A percentile compares a stretch with the other conserved stretches of the same genome.
Evolutionary conservation across 768 basidiomycete genomes (phyloP).

Genomic region (Suillus subaureus): DNA sequence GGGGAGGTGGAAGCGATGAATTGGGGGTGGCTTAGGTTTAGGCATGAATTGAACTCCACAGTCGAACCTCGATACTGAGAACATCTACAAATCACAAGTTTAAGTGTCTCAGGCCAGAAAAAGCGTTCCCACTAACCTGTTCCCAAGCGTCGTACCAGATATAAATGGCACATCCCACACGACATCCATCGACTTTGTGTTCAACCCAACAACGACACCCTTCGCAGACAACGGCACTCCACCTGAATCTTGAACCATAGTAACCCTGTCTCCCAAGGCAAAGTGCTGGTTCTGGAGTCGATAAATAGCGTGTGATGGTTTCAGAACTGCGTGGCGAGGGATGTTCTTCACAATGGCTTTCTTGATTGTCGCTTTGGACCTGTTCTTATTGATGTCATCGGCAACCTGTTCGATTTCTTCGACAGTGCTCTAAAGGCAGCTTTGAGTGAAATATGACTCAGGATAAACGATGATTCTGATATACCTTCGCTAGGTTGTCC

Average conservation of each 20-base stretch:
- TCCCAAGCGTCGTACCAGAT: conserved; percentile 84
- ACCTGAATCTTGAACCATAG: conserved; percentile 95
- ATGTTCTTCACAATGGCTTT: conserved; percentile 93
- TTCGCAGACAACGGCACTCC: conserved; percentile 89
- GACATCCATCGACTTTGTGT: conserved; percentile 87
- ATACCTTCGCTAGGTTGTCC: conserved; percentile 88
- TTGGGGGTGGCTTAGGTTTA: conserved; percentile 87
- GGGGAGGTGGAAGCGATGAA: conserved; percentile 78
- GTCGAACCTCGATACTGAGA: conserved; percentile 91
- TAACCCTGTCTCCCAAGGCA: conserved; percentile 88
- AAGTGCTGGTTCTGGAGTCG: conserved; percentile 90
- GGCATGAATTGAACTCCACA: conserved; percentile 82
- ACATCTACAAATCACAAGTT: conserved; percentile 52
- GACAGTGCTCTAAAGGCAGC: conserved; percentile 64
- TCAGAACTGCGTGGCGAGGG: conserved; percentile 90
- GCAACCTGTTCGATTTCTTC: conserved; percentile 76
- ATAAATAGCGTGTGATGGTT: conserved; percentile 87
- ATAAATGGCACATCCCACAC: conserved; percentile 97
- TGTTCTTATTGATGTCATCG: conserved; percentile 63
- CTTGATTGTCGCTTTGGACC: conserved; percentile 69
- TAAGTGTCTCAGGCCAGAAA: neutral
- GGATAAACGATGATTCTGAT: conserved; percentile 4
- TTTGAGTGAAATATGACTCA: conserved; percentile 1
- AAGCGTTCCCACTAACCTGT: conserved; percentile 52
- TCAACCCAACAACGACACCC: conserved; percentile 92